Evolutionary conservation across 148 eudicot genomes (phyloP).

Genomic region (Rhododendron kiyosumense): DNA sequence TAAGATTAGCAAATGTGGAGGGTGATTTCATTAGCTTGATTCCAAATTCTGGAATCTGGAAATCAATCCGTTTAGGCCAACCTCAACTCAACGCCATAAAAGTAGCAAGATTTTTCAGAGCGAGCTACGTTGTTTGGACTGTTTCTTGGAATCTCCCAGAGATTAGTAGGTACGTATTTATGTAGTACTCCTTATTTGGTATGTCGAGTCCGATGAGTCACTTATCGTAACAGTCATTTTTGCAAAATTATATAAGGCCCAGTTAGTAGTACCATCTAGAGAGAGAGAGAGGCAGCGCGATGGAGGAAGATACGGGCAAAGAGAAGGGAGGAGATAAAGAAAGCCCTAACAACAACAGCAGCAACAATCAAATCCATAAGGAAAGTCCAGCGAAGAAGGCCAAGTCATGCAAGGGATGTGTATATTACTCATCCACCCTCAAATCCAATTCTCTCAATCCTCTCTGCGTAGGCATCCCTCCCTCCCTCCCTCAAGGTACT

Average conservation of each 20-base stretch:
- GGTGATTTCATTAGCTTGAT: too few relatives aligned
- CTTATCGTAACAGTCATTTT: too few relatives aligned
- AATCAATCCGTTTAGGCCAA: too few relatives aligned
- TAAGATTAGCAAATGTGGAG: too few relatives aligned
- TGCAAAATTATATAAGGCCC: not conserved
- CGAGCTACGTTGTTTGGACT: too few relatives aligned
- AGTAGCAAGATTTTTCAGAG: too few relatives aligned
- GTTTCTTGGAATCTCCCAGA: too few relatives aligned
- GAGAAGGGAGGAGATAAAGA: not conserved
- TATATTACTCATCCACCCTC: constrained; percentile 65
- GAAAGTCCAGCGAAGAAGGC: constrained; percentile 26
- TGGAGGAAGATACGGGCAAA: not conserved
- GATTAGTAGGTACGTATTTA: not conserved
- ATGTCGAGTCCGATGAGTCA: too few relatives aligned
- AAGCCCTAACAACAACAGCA: not conserved
- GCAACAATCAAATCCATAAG: not conserved
- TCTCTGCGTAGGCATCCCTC: constrained; percentile 76
- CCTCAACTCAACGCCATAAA: too few relatives aligned
- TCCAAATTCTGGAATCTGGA: too few relatives aligned
- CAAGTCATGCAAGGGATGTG: constrained; percentile 74
- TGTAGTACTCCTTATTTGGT: too few relatives aligned
- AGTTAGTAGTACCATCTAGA: not conserved
- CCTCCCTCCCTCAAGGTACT: constrained; percentile 59
- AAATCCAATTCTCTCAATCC: constrained; percentile 72
- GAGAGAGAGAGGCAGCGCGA: not conserved